Conservation (phyloP, 2,329 filamentous ascomycete species). For the Zymoseptoria pseudotritici region DNA sequence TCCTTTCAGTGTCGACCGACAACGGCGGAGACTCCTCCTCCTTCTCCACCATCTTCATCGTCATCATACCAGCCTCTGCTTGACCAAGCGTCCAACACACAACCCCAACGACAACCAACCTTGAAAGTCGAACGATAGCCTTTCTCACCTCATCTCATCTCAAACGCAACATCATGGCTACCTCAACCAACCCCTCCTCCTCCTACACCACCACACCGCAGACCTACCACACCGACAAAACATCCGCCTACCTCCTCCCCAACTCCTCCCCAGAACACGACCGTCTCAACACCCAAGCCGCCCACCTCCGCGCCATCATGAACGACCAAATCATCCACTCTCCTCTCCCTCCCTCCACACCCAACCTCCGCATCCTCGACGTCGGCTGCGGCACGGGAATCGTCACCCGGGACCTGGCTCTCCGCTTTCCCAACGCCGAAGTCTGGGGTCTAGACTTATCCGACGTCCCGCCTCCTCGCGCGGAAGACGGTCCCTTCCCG, state of each 20-base stretch:
- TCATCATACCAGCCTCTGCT: no score
- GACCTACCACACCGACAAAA: constrained; percentile 9
- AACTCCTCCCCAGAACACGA: constrained; percentile 15
- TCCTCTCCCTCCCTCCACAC: neutral
- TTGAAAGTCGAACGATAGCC: no score
- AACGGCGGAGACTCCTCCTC: no score
- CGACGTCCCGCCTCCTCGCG: constrained; percentile 16
- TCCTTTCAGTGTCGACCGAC: no score
- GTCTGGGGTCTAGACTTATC: constrained; percentile 31
- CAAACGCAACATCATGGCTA: neutral
- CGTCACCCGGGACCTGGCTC: constrained; percentile 21
- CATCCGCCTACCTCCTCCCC: constrained; percentile 7
- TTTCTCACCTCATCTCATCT: no score
- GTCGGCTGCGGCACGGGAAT: constrained; percentile 21
- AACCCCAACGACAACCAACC: no score
- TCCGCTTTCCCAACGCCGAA: constrained; percentile 19
- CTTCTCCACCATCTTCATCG: no score
- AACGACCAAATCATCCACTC: constrained; percentile 16
- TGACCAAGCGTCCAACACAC: no score
- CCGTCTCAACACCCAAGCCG: constrained; percentile 18
- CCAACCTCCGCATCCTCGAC: neutral
- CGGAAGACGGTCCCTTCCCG: neutral
- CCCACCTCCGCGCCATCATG: constrained; percentile 16
- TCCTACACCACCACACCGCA: neutral
- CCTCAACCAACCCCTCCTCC: neutral